Evolutionary conservation across 257 asterid species (phyloP), one percentile per base, ranked within the genome.

Genomic region (Knoxia roxburghii): DNA sequence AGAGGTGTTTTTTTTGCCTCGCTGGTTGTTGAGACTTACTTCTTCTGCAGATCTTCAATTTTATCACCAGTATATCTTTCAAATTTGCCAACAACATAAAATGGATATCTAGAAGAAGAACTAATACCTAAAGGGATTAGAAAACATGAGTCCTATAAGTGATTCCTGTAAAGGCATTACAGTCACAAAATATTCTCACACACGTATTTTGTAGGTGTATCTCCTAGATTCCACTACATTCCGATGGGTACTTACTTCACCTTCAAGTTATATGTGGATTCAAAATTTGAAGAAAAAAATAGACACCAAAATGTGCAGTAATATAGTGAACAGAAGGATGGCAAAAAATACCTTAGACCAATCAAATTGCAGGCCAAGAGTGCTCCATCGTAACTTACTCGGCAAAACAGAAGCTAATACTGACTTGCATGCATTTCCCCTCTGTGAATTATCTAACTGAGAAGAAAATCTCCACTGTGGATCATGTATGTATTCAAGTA

Each of bases 341-440:
- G 75, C 57, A 52, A 83, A 82, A 72, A 77, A 76, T 84, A 92
- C 98, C 98, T 93, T 93, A 70, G 99, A 90, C 99, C 99, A 93
- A 81, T 88, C 97, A 82, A 93, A 93, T 78, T 93, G 99, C 90
- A 90, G 82, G 83, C 97, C 99, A 84, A 93, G 96, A 57, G 99
- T 90, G 82, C 95, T 88, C 99, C 99, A 93, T 82, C 97, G 80
- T 80, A 93, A 81, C 91, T 93, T 93, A 70, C 99, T 96, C 85
- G 90, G 87, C 95, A 93, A 86, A 75, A 78, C 90, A 77, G 95
- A 85, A 39, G 97, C 96, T 6, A 81, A 62, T 39, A 87, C 84
- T 48, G 87, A 79, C 75, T 88, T 88, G 77, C 78, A 54, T 37
- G 74, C 66, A 55, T 68, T 76, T 80, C 67, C 78, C 66, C 81